phyloP scores from a whole-genome alignment of 352 stramenopile genomes.

The Phytophthora europaea region DNA sequence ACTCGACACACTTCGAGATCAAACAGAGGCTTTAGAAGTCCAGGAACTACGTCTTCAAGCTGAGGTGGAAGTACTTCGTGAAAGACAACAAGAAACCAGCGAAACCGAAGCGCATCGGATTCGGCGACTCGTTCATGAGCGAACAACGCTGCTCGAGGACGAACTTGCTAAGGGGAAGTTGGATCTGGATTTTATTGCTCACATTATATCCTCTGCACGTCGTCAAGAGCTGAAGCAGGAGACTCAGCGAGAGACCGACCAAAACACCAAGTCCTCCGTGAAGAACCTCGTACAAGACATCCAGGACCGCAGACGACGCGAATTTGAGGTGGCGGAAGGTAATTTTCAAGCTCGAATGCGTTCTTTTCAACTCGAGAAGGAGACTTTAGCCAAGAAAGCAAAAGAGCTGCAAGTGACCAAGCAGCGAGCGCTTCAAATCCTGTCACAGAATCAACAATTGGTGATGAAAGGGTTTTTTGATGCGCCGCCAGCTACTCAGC shows the following conservation, averaged over 20 bases:
- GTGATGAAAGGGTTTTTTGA: conserved; percentile 64
- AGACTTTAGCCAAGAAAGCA: conserved; percentile 39
- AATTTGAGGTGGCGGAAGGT: conserved; percentile 44
- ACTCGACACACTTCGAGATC: conserved; percentile 31
- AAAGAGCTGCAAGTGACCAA: conserved; percentile 50
- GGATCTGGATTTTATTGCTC: conserved; percentile 60
- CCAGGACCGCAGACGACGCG: conserved; percentile 41
- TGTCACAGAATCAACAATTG: conserved; percentile 68
- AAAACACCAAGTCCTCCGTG: conserved; percentile 14
- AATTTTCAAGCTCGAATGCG: conserved; percentile 48
- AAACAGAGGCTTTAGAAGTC: conserved; percentile 41
- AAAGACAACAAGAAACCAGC: conserved; percentile 48
- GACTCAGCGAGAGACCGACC: conserved; percentile 10
- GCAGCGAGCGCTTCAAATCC: conserved; percentile 61
- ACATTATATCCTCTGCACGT: conserved; percentile 40
- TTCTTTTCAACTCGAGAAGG: conserved; percentile 53
- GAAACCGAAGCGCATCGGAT: conserved; percentile 53
- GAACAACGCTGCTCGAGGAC: conserved; percentile 52
- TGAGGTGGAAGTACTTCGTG: conserved; percentile 59
- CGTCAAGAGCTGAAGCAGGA: conserved; percentile 17
- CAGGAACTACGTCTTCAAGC: conserved; percentile 54
- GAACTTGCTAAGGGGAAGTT: conserved; percentile 56
- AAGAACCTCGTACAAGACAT: conserved; percentile 45
- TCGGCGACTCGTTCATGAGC: conserved; percentile 55
- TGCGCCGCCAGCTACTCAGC: neutral